Base-by-base conservation (phyloP, 139 green algal species). In the Picocystis salinarum region DNA sequence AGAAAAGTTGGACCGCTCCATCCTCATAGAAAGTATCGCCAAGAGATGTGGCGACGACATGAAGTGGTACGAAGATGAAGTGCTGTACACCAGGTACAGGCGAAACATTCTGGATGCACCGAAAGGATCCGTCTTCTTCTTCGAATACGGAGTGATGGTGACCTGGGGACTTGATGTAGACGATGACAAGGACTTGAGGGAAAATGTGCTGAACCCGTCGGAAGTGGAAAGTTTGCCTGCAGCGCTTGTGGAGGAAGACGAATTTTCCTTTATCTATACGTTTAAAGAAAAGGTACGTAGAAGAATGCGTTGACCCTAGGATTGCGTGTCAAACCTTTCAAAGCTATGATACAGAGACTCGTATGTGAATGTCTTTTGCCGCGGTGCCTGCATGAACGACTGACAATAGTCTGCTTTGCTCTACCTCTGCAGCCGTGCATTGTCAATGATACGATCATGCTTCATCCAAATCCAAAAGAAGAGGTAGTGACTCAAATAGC, bases 61-160 rank as follows among this genome's bases (percentile, higher is more conserved):
- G n/a, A n/a, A n/a, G n/a, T n/a, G n/a, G n/a, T n/a, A n/a, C n/a
- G n/a, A n/a, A n/a, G n/a, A n/a, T n/a, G n/a, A n/a, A n/a, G n/a
- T n/a, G n/a, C n/a, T n/a, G n/a, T n/a, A n/a, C n/a, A n/a, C n/a
- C n/a, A n/a, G n/a, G n/a, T n/a, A n/a, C n/a, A n/a, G n/a, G n/a
- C n/a, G n/a, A n/a, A n/a, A n/a, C n/a, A n/a, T n/a, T n/a, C n/a
- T n/a, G n/a, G n/a, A n/a, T n/a, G n/a, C n/a, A n/a, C n/a, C n/a
- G n/a, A n/a, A n/a, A n/a, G n/a, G n/a, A n/a, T n/a, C n/a, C 45
- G 34, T 71, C 2, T 71, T 71, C 49, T 62, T 63, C 54, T 82
- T 82, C 46, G 73, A 83, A 52, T 84, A 81, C 37, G 76, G 75
- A 31, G 71, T 75, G 17, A 40, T 83, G 5, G 63, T 67, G 7